Conservation (phyloP, 352 stramenopile species). For the Stramenopiles sp. region DNA sequence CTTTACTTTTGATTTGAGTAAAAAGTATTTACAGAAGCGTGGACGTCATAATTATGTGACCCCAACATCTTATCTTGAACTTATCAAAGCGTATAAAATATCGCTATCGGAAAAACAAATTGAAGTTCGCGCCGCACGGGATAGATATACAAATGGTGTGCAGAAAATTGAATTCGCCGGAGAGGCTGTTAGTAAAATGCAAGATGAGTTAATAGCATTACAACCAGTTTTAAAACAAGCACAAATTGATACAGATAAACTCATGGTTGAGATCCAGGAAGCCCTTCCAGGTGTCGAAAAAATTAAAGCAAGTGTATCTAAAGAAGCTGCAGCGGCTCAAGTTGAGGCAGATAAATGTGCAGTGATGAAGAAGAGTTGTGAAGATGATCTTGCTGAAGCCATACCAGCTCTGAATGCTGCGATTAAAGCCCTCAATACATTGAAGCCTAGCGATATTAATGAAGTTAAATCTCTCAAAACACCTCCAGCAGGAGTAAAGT, state of each 20-base stretch:
- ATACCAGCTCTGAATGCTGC: constrained; percentile 55
- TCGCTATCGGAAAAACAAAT: constrained; percentile 36
- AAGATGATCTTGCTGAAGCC: constrained; percentile 52
- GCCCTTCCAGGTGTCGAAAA: constrained; percentile 46
- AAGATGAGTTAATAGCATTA: constrained; percentile 47
- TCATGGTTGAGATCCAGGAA: constrained; percentile 60
- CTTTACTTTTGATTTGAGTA: constrained; percentile 37
- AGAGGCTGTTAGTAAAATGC: constrained; percentile 58
- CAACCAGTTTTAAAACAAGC: constrained; percentile 55
- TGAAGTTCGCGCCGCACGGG: constrained; percentile 26
- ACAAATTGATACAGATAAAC: constrained; percentile 46
- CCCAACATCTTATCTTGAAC: constrained; percentile 62
- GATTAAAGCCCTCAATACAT: constrained; percentile 48
- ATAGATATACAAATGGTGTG: constrained; percentile 47
- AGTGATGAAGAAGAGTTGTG: constrained; percentile 47
- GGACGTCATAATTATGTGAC: constrained; percentile 70
- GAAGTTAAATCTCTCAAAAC: constrained; percentile 86
- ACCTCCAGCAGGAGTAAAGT: constrained; percentile 53
- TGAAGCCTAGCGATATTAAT: constrained; percentile 60
- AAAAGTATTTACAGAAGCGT: constrained; percentile 33
- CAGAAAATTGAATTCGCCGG: constrained; percentile 67
- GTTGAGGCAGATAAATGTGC: constrained; percentile 16
- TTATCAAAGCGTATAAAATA: constrained; percentile 63
- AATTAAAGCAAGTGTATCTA: constrained; percentile 13
- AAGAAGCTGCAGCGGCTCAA: constrained; percentile 13